A percentile compares a stretch with the other conserved stretches of the same genome.
Conservation (phyloP, 2,329 filamentous ascomycete species). For the Aureobasidium sp. region DNA sequence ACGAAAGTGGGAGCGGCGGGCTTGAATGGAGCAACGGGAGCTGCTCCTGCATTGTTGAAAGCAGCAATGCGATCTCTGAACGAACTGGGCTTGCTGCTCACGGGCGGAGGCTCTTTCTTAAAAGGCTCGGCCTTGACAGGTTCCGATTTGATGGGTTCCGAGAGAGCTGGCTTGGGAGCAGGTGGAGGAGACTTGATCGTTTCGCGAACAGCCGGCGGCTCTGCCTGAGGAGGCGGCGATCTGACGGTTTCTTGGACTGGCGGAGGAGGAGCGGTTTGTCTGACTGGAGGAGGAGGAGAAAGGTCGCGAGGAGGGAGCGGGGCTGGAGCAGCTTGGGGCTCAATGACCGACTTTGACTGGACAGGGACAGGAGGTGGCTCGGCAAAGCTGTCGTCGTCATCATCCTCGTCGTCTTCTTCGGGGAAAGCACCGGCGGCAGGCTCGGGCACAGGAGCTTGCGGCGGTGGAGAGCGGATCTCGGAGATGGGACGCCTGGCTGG, state of each 20-base stretch:
- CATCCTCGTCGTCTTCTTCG: constrained; percentile 27
- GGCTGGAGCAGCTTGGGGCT: constrained; percentile 28
- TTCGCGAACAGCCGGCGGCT: constrained; percentile 7
- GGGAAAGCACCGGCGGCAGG: constrained; percentile 16
- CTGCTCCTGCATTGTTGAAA: constrained; percentile 83
- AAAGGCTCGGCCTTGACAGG: constrained; percentile 32
- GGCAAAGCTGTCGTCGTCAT: constrained; percentile 17
- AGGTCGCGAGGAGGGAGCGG: constrained; percentile 19
- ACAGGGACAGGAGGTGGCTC: constrained; percentile 23
- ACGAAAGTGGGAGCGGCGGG: constrained; percentile 68
- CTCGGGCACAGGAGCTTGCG: constrained; percentile 27
- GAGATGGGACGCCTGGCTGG: constrained; percentile 69
- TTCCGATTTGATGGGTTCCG: constrained; percentile 17
- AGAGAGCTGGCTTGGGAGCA: constrained; percentile 25
- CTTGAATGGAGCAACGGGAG: constrained; percentile 85
- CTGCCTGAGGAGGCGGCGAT: neutral
- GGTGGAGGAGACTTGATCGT: constrained; percentile 21
- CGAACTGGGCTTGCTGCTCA: constrained; percentile 67
- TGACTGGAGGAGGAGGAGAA: neutral
- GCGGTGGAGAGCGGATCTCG: constrained; percentile 32
- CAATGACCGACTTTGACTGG: constrained; percentile 22
- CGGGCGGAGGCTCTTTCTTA: constrained; percentile 55
- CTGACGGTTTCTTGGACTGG: neutral
- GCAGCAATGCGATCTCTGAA: constrained; percentile 95
- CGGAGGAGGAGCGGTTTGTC: neutral